Conservation (phyloP, 495 filamentous ascomycete genomes). For the Neurospora sp. region DNA sequence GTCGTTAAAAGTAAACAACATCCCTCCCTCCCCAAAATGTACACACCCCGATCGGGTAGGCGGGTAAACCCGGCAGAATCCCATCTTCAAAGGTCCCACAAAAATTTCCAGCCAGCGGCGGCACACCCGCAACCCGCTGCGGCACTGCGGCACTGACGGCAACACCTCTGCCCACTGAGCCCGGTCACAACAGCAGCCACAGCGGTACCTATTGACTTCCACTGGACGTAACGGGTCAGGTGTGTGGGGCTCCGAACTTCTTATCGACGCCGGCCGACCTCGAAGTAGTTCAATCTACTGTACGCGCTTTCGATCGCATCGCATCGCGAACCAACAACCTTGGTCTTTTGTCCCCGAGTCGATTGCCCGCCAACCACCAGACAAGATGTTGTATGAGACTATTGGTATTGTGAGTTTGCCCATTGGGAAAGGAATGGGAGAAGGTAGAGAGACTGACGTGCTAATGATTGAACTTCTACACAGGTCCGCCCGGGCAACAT, state of each 20-base stretch:
- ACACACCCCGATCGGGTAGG: background rate
- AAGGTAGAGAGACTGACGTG: slow-evolving; percentile 1
- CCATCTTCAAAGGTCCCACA: background rate
- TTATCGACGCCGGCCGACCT: background rate
- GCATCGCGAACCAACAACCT: background rate
- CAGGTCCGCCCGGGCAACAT: slow-evolving; percentile 86
- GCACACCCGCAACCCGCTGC: background rate
- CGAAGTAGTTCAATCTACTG: background rate
- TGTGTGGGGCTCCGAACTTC: background rate
- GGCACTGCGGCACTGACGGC: background rate
- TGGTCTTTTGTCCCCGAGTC: background rate
- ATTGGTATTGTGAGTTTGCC: slow-evolving; percentile 71
- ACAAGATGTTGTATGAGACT: slow-evolving; percentile 88
- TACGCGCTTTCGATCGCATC: background rate
- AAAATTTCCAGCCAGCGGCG: background rate
- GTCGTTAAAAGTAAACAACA: background rate
- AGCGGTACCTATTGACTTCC: background rate
- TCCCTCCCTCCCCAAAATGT: background rate
- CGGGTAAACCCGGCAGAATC: background rate
- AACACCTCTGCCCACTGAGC: background rate
- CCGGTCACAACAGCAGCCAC: background rate
- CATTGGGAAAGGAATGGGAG: background rate
- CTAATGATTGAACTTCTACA: slow-evolving; percentile 1
- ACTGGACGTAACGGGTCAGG: background rate
- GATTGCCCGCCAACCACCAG: background rate